Evolutionary conservation across 164 flowering plant species (phyloP).

Genomic region (Taxillus chinensis): DNA sequence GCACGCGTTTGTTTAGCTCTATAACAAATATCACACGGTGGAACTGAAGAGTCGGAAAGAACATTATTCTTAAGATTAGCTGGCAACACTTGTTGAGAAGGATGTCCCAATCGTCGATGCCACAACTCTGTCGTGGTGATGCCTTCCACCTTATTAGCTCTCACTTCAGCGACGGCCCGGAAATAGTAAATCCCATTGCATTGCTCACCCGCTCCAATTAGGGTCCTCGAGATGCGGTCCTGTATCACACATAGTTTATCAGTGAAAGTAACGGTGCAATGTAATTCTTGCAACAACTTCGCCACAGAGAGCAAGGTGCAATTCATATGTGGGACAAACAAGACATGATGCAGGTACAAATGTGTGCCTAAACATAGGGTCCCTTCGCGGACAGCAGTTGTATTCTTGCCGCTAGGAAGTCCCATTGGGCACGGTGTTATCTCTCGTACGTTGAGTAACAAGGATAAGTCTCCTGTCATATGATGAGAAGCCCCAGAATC

Average conservation of each 20-base stretch:
- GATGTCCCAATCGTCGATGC: conserved; percentile 1
- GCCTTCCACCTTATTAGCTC: not conserved
- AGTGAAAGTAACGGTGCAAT: not conserved
- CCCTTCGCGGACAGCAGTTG: not conserved
- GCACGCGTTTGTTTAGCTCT: not conserved
- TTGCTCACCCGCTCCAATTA: conserved; percentile 1
- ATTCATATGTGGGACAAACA: not conserved
- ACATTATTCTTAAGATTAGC: not conserved
- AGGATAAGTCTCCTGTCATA: not conserved
- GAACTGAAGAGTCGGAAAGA: no score
- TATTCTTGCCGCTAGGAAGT: not conserved
- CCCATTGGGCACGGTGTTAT: not conserved
- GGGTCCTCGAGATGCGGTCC: not conserved
- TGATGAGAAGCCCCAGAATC: not conserved
- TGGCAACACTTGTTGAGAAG: not conserved
- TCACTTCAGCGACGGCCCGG: not conserved
- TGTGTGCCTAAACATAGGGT: not conserved
- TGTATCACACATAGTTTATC: not conserved
- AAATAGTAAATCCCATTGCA: not conserved
- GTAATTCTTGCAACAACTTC: not conserved
- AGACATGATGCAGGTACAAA: not conserved
- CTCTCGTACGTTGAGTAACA: not conserved
- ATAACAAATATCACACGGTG: not conserved
- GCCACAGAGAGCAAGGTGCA: not conserved
- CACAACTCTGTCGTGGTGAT: not conserved